phyloP scores from a whole-genome alignment of 2,329 filamentous ascomycete species.

The Drechslerella coelobrocha region DNA sequence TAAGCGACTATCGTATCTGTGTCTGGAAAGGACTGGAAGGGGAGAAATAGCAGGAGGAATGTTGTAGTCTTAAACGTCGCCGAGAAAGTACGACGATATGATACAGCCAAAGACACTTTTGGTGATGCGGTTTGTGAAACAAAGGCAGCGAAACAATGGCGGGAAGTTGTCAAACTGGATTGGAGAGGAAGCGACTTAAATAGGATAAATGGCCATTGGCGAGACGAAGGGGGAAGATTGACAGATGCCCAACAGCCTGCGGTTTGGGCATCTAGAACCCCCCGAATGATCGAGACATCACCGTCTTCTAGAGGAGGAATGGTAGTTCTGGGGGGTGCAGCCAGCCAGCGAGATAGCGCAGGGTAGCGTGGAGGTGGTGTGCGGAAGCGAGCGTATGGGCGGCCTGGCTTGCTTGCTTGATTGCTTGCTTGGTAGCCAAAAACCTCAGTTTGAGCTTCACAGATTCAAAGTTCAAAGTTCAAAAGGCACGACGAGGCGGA shows the following conservation, averaged over 20 bases:
- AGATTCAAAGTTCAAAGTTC: constrained; percentile 9
- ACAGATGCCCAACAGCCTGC: no score
- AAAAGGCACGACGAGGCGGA: constrained; percentile 10
- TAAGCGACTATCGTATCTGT: no score
- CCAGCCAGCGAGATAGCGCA: constrained; percentile 12
- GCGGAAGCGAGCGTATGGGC: no score
- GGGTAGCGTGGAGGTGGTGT: constrained; percentile 2
- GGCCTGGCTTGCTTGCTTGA: constrained; percentile 13
- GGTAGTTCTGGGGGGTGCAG: constrained; percentile 12
- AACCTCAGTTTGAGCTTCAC: no score
- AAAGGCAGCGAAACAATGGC: no score
- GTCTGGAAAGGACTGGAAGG: no score
- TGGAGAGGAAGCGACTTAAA: constrained; percentile 12
- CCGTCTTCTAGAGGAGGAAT: constrained; percentile 31
- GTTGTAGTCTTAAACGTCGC: no score
- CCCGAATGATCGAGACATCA: constrained; percentile 37
- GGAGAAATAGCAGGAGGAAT: no score
- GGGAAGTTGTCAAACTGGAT: no score
- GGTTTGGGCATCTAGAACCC: constrained; percentile 33
- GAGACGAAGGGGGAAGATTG: constrained; percentile 16
- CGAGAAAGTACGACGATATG: no score
- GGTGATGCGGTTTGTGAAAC: no score
- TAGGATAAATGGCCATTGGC: constrained; percentile 9
- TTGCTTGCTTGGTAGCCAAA: neutral
- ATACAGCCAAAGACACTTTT: no score